Base-by-base conservation (phyloP, 495 filamentous ascomycete genomes). In the Symbiotaphrina buchneri region DNA sequence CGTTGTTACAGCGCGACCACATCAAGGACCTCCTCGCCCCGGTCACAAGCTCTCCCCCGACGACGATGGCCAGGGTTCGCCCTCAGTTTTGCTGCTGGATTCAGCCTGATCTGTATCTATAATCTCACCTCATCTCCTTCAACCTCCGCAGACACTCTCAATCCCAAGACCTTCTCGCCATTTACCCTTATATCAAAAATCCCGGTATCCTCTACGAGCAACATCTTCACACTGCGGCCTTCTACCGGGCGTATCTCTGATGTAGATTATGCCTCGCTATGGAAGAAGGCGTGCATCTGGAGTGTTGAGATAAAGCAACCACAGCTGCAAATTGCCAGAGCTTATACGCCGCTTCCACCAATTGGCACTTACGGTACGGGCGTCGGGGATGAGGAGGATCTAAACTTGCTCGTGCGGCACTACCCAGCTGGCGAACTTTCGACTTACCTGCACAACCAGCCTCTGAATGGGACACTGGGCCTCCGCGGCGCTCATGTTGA, bases 231-330 rank as follows among this genome's bases (percentile, higher is more conserved):
- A 1, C 54, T 91, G 6, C 51, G 60, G 22, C 64, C 59, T 27
- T 53, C 47, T 36, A 33, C 18, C 32, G 51, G 10, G 15, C 28
- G 16, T 35, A 35, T 41, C 39, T 28, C 53, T 34, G 36, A 40
- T n/a, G 6, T 17, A 11, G 29, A 34, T n/a, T 61, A 64, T 43
- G 52, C 56, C 20, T 47, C 58, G 21, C 54, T 52, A 33, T 71
- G 65, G 61, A 47, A 48, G 29, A 35, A 35, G 10, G 56, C 56
- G 4, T 77, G 75, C 1, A 55, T 87, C 22, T 84, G 81, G 71
- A 80, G 73, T 36, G 71, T 94, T 10, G 78, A 92, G 60, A 60
- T 92, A 42, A 92, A 91, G 47, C 85, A 97, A 48, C 87, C 87
- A 6, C 70, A 90, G 44, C 41, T 94, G 31, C 81, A 91, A 44